Conservation (phyloP, 2,329 filamentous ascomycete genomes). For the Pyrenophora tritici-repentis region DNA sequence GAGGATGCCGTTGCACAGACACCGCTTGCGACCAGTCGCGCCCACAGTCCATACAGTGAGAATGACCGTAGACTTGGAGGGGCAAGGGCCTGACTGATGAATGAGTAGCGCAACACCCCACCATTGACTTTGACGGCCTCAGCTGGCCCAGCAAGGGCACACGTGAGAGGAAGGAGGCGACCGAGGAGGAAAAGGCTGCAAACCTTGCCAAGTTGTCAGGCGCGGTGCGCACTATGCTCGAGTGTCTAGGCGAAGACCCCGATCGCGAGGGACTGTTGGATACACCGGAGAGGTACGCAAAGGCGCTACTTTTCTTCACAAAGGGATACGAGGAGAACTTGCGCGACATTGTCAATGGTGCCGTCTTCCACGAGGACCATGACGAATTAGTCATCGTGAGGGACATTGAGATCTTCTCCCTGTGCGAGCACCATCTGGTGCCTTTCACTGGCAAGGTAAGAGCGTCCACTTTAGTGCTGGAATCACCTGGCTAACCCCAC, state of each 20-base stretch:
- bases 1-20: slow-evolving; percentile 58
- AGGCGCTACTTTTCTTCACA: slow-evolving; percentile 94
- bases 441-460: slow-evolving; percentile 91
- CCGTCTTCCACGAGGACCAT: slow-evolving; percentile 94
- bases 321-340: slow-evolving; percentile 97
- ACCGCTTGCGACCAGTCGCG: slow-evolving; percentile 58
- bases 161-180: slow-evolving; percentile 63
- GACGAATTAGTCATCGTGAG: slow-evolving; percentile 98
- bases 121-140: slow-evolving; percentile 61
- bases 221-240: slow-evolving; percentile 66
- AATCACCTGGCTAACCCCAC: slow-evolving; percentile 9
- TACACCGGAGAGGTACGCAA: slow-evolving; percentile 85
- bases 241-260: slow-evolving; percentile 69
- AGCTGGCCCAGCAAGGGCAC: slow-evolving; percentile 67
- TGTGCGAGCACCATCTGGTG: slow-evolving; percentile 97
- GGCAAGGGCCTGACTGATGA: too few species aligned
- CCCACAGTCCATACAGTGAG: slow-evolving; percentile 54
- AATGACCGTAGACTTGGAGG: too few species aligned
- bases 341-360: slow-evolving; percentile 86
- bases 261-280: slow-evolving; percentile 66
- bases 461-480: slow-evolving; percentile 6
- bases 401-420: slow-evolving; percentile 91
- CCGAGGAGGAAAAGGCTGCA: slow-evolving; percentile 61
- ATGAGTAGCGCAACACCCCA: slow-evolving; percentile 49
- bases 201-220: slow-evolving; percentile 65